These are phyloP conservation scores for Eutrema yunnanense DNA, from an alignment of 345 rosid genomes.

Conservation along the genomic window DNA sequence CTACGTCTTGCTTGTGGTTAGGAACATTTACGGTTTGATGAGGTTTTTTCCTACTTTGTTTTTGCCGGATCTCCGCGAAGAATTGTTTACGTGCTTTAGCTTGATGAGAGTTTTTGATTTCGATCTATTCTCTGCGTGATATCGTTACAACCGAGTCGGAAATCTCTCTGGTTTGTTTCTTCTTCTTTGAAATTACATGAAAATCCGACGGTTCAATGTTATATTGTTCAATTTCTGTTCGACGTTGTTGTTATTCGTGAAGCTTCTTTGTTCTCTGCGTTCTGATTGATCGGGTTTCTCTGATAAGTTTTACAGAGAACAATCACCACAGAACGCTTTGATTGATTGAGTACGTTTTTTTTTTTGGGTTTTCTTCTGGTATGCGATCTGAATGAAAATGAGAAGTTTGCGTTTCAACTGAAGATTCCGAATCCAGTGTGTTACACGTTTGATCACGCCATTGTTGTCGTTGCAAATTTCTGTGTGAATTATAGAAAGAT, in stretches of 20 bases:
- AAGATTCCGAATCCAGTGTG: neutral
- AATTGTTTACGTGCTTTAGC: neutral
- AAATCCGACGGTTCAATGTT: neutral
- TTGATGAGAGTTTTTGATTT: neutral
- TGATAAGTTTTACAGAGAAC: neutral
- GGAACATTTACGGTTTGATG: slow-evolving; percentile 8
- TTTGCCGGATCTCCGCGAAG: neutral
- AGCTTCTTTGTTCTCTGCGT: neutral
- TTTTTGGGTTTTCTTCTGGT: neutral
- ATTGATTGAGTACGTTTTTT: neutral
- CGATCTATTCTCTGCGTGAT: slow-evolving; percentile 5
- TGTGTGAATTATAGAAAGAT: neutral
- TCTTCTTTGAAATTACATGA: neutral
- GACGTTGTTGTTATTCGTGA: neutral
- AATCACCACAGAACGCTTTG: neutral
- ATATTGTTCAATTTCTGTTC: neutral
- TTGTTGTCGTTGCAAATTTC: slow-evolving; percentile 3
- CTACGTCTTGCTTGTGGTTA: neutral
- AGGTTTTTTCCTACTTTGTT: neutral
- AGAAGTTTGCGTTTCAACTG: neutral
- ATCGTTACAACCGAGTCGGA: neutral
- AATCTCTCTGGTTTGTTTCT: neutral
- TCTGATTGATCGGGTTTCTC: neutral
- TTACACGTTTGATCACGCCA: slow-evolving; percentile 9
- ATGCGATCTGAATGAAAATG: neutral